A percentile compares a stretch with the other conserved stretches of the same genome.
These are phyloP conservation scores for Pythium plurisporium DNA, from an alignment of 352 stramenopile genomes.

Conservation along the genomic window DNA sequence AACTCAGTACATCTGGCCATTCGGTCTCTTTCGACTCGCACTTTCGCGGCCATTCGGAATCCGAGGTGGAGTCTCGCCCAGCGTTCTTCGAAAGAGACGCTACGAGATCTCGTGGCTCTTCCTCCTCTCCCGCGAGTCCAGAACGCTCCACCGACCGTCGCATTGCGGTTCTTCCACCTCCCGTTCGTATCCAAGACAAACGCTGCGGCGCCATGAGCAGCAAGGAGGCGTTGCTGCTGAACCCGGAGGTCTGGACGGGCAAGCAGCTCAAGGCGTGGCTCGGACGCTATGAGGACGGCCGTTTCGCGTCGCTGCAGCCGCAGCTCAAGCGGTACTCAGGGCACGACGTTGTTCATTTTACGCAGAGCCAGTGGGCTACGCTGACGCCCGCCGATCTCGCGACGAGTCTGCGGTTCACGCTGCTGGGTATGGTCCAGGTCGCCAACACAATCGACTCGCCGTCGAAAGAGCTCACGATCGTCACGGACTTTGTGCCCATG, in stretches of 20 bases:
- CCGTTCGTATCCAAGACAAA: no score
- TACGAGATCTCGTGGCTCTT: neutral
- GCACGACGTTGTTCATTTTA: conserved; percentile 66
- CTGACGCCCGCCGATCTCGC: conserved; percentile 60
- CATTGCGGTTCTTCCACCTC: no score
- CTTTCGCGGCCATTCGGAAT: conserved; percentile 16
- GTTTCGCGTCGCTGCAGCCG: conserved; percentile 49
- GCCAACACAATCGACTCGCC: conserved; percentile 46
- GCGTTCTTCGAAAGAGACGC: no score
- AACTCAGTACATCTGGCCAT: conserved; percentile 6
- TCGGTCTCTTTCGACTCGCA: neutral
- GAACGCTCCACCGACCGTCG: no score
- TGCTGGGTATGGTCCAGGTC: conserved; percentile 84
- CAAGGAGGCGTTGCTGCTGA: conserved; percentile 59
- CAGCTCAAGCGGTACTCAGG: conserved; percentile 60
- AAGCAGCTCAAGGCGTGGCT: conserved; percentile 81
- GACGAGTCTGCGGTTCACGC: conserved; percentile 78
- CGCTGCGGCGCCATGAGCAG: conserved; percentile 1
- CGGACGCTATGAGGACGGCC: conserved; percentile 63
- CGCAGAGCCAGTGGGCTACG: conserved; percentile 46
- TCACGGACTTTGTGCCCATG: conserved; percentile 75
- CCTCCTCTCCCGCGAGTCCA: no score
- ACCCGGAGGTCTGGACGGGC: conserved; percentile 75
- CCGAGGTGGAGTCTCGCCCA: neutral
- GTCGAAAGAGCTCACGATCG: conserved; percentile 42